phyloP scores from a whole-genome alignment of 805 yeast genomes.

The Debaryomyces tyrocola region DNA sequence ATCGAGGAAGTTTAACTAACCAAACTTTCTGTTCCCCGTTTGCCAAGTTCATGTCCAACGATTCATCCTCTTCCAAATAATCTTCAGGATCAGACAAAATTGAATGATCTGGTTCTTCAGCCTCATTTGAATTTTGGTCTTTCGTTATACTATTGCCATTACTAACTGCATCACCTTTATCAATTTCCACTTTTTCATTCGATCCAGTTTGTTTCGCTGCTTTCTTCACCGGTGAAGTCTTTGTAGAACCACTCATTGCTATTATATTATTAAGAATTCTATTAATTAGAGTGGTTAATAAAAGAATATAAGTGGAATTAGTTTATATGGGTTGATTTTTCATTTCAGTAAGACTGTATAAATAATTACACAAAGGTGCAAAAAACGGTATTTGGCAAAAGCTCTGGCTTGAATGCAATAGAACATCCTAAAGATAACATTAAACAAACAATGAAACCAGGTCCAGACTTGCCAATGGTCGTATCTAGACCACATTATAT shows the following conservation, averaged over 20 bases:
- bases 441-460: not conserved
- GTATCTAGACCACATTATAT: constrained; percentile 47
- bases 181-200: not conserved
- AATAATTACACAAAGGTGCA: not conserved
- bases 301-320: not conserved
- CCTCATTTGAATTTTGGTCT: constrained; percentile 2
- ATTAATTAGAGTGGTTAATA: not conserved
- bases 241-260: constrained; percentile 7
- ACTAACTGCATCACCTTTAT: not conserved
- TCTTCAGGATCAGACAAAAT: constrained; percentile 45
- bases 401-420: not conserved
- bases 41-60: constrained; percentile 72
- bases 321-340: not conserved
- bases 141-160: not conserved
- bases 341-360: not conserved
- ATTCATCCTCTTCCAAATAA: constrained; percentile 56
- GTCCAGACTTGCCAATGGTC: constrained; percentile 22
- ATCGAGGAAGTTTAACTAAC: constrained; percentile 89
- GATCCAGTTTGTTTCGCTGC: constrained; percentile 1
- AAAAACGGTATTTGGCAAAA: not conserved
- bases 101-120: constrained; percentile 26
- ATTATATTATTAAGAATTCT: not conserved
- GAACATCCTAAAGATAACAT: not conserved
- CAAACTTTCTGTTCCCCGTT: constrained; percentile 74
- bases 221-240: constrained; percentile 5